phyloP scores from a whole-genome alignment of 1,284 basidiomycete genomes.

The Dichomitus squalens region DNA sequence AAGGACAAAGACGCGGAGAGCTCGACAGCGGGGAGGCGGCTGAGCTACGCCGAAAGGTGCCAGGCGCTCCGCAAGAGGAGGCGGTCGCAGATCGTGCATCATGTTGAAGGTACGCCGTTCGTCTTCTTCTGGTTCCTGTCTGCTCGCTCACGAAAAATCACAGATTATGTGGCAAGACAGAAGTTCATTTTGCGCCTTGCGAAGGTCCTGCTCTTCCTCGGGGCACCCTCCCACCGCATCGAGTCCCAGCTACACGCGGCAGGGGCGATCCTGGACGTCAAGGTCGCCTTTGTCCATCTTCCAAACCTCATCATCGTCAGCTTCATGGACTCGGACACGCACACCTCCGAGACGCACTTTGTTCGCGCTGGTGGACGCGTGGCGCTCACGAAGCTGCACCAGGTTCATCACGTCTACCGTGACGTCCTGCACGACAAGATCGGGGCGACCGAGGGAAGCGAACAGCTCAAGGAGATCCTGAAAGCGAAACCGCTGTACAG shows the following conservation, averaged over 20 bases:
- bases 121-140: neutral
- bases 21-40: neutral
- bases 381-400: slow-evolving; percentile 71
- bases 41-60: slow-evolving; percentile 24
- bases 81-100: slow-evolving; percentile 31
- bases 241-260: slow-evolving; percentile 74
- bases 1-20: slow-evolving; percentile 1
- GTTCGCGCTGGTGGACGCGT: slow-evolving; percentile 76
- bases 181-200: slow-evolving; percentile 82
- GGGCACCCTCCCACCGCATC: slow-evolving; percentile 86
- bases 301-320: slow-evolving; percentile 80
- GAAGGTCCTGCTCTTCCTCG: slow-evolving; percentile 79
- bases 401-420: slow-evolving; percentile 76
- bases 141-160: neutral
- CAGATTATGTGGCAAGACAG: slow-evolving; percentile 68
- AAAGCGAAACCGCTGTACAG: slow-evolving; percentile 64
- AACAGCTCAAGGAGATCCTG: slow-evolving; percentile 61
- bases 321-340: slow-evolving; percentile 64
- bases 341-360: slow-evolving; percentile 73
- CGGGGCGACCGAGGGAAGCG: slow-evolving; percentile 64
- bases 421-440: slow-evolving; percentile 79
- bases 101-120: slow-evolving; percentile 37
- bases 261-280: slow-evolving; percentile 54
- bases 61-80: slow-evolving; percentile 22
- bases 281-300: slow-evolving; percentile 80